phyloP scores from a whole-genome alignment of 495 filamentous ascomycete species.

The Collariella sp. region DNA sequence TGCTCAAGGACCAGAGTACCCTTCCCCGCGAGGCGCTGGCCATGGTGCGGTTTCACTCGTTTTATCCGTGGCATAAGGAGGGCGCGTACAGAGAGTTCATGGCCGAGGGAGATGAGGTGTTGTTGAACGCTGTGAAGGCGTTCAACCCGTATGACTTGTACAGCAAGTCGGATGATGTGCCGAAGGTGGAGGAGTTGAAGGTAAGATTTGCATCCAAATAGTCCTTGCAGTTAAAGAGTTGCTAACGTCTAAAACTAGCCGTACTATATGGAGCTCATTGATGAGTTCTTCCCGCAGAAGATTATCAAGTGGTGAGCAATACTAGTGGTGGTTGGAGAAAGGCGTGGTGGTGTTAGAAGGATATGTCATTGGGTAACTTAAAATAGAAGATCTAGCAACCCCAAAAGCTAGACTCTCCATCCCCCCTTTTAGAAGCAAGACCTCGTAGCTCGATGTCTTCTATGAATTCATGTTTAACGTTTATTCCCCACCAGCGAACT shows the following conservation, averaged over 20 bases:
- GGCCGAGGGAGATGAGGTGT: slow-evolving; percentile 67
- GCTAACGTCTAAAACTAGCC: slow-evolving; percentile 37
- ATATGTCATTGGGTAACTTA: too few relatives aligned
- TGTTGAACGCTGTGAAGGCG: slow-evolving; percentile 70
- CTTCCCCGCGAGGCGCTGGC: slow-evolving; percentile 74
- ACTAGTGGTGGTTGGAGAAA: neutral
- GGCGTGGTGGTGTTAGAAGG: too few relatives aligned
- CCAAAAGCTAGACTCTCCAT: too few relatives aligned
- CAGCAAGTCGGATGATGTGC: slow-evolving; percentile 79
- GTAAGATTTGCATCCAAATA: slow-evolving; percentile 22
- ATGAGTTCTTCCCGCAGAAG: slow-evolving; percentile 75
- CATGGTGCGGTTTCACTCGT: slow-evolving; percentile 84
- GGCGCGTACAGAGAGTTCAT: slow-evolving; percentile 73
- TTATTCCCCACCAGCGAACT: too few relatives aligned
- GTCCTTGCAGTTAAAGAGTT: neutral
- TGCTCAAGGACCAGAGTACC: slow-evolving; percentile 67
- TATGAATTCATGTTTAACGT: too few relatives aligned
- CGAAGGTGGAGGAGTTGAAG: slow-evolving; percentile 65
- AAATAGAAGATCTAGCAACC: too few relatives aligned
- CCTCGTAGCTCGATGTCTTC: too few relatives aligned
- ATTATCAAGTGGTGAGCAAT: slow-evolving; percentile 61
- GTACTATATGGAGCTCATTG: slow-evolving; percentile 76
- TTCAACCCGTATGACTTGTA: slow-evolving; percentile 92
- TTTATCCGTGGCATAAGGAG: slow-evolving; percentile 82
- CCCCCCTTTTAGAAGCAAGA: too few relatives aligned